A percentile compares a stretch with the other conserved stretches of the same genome.
Evolutionary conservation across 1,284 basidiomycete species (phyloP).

Genomic region (Puccinia polysora): DNA sequence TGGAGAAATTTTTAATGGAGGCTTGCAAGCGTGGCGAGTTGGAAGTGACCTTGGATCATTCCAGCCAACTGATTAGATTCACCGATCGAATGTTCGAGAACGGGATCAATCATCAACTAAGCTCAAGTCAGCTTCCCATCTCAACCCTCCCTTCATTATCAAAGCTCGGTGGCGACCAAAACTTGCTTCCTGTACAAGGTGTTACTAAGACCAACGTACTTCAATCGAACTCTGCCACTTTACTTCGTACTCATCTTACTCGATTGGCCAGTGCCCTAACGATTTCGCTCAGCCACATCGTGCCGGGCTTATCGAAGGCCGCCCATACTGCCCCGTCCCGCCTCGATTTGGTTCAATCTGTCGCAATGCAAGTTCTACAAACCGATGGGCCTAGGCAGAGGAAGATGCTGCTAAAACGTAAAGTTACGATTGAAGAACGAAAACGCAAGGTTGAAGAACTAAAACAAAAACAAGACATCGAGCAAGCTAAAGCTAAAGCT

Average conservation of each 20-base stretch:
- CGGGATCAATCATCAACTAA: slow-evolving; percentile 28
- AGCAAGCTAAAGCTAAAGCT: slow-evolving; percentile 38
- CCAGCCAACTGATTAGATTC: slow-evolving; percentile 78
- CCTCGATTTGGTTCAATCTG: slow-evolving; percentile 55
- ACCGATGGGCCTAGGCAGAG: slow-evolving; percentile 62
- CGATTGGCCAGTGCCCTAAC: slow-evolving; percentile 70
- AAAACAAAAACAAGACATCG: slow-evolving; percentile 37
- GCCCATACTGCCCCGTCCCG: slow-evolving; percentile 52
- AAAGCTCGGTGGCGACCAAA: slow-evolving; percentile 56
- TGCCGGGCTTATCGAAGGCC: slow-evolving; percentile 54
- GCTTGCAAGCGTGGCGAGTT: slow-evolving; percentile 85
- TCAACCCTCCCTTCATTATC: slow-evolving; percentile 47
- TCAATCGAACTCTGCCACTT: slow-evolving; percentile 66
- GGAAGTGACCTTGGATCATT: slow-evolving; percentile 82
- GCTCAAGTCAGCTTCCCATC: slow-evolving; percentile 53
- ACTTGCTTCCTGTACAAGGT: slow-evolving; percentile 53
- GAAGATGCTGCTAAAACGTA: slow-evolving; percentile 36
- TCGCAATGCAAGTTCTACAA: slow-evolving; percentile 69
- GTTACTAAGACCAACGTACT: slow-evolving; percentile 55
- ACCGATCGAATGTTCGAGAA: slow-evolving; percentile 54
- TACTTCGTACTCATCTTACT: slow-evolving; percentile 71
- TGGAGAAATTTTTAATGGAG: slow-evolving; percentile 73
- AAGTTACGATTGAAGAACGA: slow-evolving; percentile 35
- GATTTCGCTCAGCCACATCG: slow-evolving; percentile 61
- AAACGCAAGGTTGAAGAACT: slow-evolving; percentile 40